Conservation (phyloP, 148 eudicot species). For the Chenopodium quinoa region DNA sequence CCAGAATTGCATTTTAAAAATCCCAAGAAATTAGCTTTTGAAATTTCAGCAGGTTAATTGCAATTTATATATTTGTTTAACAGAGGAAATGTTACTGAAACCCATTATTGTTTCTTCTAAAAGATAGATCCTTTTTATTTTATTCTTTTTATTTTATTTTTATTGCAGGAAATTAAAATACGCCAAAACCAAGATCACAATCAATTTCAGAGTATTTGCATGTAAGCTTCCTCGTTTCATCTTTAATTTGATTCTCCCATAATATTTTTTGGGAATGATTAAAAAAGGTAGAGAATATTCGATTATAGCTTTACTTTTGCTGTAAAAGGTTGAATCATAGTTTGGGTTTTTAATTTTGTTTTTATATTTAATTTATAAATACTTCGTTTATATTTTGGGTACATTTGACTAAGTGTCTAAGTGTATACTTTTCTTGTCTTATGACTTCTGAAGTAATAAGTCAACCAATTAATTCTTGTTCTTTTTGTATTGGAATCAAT, state of each 20-base stretch:
- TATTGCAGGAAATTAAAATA: neutral
- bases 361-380: too few species aligned
- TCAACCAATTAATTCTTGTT: neutral
- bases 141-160: neutral
- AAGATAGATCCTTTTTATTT: neutral
- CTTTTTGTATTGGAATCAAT: too few species aligned
- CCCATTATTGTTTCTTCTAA: neutral
- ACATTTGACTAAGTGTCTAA: neutral
- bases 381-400: neutral
- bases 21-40: neutral
- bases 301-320: neutral
- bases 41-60: neutral
- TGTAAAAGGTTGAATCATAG: neutral
- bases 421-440: neutral
- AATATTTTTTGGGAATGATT: neutral
- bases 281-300: neutral
- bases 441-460: neutral
- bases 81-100: neutral
- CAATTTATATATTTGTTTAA: too few species aligned
- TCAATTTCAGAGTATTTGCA: slow-evolving; percentile 5
- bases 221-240: slow-evolving; percentile 10
- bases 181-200: neutral
- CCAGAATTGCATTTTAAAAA: neutral
- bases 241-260: too few species aligned
- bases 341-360: neutral